Evolutionary conservation across 2,329 filamentous ascomycete species (phyloP).

Genomic region (Scedosporium dehoogii): DNA sequence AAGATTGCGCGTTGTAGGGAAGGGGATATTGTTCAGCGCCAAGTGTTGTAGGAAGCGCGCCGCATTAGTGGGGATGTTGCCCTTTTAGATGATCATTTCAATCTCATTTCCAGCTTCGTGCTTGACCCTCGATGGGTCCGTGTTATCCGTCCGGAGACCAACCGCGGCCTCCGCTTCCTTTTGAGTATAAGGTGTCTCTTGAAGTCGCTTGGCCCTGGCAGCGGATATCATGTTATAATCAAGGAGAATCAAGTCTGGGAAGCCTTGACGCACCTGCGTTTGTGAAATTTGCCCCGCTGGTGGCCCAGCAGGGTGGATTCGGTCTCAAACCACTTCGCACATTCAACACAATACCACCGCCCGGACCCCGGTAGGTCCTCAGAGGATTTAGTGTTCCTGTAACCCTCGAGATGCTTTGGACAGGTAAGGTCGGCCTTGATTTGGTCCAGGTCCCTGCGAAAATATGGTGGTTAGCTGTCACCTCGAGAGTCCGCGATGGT

Average conservation of each 20-base stretch:
- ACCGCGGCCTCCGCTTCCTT: slow-evolving; percentile 75
- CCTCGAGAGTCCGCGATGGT: neutral
- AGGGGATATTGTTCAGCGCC: no score
- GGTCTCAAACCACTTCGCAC: slow-evolving; percentile 92
- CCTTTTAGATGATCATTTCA: slow-evolving; percentile 19
- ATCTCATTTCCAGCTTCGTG: slow-evolving; percentile 24
- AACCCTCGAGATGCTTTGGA: slow-evolving; percentile 69
- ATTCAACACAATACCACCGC: slow-evolving; percentile 80
- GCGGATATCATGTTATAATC: neutral
- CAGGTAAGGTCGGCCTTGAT: slow-evolving; percentile 73
- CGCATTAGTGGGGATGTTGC: no score
- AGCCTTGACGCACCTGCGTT: slow-evolving; percentile 55
- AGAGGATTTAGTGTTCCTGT: slow-evolving; percentile 65
- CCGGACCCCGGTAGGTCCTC: slow-evolving; percentile 88
- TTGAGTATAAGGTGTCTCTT: slow-evolving; percentile 78
- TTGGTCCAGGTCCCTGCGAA: slow-evolving; percentile 76
- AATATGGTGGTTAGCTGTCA: slow-evolving; percentile 11
- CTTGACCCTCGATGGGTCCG: slow-evolving; percentile 17
- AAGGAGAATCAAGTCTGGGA: slow-evolving; percentile 14
- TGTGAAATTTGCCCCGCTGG: slow-evolving; percentile 83
- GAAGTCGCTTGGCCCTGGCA: slow-evolving; percentile 65
- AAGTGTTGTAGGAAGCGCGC: no score
- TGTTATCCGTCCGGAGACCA: slow-evolving; percentile 63
- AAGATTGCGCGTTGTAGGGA: no score
- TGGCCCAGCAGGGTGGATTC: slow-evolving; percentile 68